Base-by-base conservation (phyloP, 139 green algal species). In the Picochlorum sp. region DNA sequence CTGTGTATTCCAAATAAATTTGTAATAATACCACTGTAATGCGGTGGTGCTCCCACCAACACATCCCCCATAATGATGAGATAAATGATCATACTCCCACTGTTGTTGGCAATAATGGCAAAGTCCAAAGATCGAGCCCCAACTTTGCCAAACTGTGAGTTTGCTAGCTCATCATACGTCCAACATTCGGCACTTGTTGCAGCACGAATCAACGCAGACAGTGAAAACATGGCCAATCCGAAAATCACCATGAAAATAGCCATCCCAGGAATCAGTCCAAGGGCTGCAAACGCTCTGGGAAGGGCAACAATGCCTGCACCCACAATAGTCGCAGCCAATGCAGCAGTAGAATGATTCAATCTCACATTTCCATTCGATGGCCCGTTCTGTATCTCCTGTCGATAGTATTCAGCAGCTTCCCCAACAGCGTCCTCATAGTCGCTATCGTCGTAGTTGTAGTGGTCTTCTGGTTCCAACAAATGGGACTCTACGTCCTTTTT, bases 1-100 rank as follows among this genome's bases (percentile, higher is more conserved):
- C 64, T 55, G 41, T 72, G 63, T 18, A 72, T 47, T 41, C 64
- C 64, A 44, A 67, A 21, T 47, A 77, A 57, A 23, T 73, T 77
- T 21, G 64, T 77, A 38, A 77, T 60, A 4, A 77, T 56, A 4
- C 70, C 70, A 37, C 57, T 69, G 45, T 66, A 77, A 47, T 68
- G 23, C 16, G 70, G 70, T 14, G 70, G 23, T 21, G 69, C 70
- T 23, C 70, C 70, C 13, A 49, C 47, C 45, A 77, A 47, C 45
- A 77, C 58, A 24, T 77, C 70, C 9, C 41, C 70, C 11, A 77
- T 77, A 34, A 77, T 77, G 34, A 77, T 72, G 6, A 77, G 54
- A 45, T 77, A 77, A 9, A 77, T 62, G 20, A 76, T 72, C 70
- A 76, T 76, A 16, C 59, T 62, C 4, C 70, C 70, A 7, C 62